Percentiles rank a stretch among this genome's conserved stretches.
These are phyloP conservation scores for Erythrophleum ivorense DNA, from an alignment of 331 rosid genomes.

Conservation along the genomic window DNA sequence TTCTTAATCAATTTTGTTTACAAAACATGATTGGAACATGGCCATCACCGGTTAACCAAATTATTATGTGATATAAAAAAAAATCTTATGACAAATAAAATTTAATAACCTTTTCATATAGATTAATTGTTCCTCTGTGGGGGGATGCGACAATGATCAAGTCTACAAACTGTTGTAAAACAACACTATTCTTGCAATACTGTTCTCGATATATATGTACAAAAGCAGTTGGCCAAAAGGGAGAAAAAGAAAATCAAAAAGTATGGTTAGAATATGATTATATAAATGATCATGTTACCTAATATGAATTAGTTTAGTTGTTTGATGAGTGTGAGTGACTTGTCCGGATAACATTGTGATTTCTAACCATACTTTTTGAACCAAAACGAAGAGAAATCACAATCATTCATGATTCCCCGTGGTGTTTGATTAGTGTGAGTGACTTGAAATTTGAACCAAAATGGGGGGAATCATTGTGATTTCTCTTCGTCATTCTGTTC, in stretches of 20 bases:
- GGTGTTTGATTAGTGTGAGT: too few relatives aligned
- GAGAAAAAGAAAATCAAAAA: slow-evolving; percentile 18
- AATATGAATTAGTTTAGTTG: slow-evolving; percentile 40
- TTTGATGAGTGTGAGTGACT: slow-evolving; percentile 41
- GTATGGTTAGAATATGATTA: slow-evolving; percentile 22
- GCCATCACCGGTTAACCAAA: slow-evolving; percentile 2
- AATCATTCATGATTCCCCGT: too few relatives aligned
- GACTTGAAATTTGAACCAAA: not conserved
- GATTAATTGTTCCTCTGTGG: slow-evolving; percentile 27
- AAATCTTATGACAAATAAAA: not conserved
- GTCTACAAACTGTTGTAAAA: not conserved
- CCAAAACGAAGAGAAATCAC: too few relatives aligned
- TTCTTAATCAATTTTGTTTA: not conserved
- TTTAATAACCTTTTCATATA: not conserved
- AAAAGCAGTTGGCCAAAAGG: slow-evolving; percentile 32
- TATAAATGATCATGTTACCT: slow-evolving; percentile 32
- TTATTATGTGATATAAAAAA: not conserved
- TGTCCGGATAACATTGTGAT: slow-evolving; percentile 53
- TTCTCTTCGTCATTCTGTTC: slow-evolving; percentile 32
- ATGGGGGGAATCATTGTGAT: slow-evolving; percentile 36
- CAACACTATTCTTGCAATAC: not conserved
- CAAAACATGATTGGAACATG: slow-evolving; percentile 33
- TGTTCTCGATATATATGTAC: not conserved
- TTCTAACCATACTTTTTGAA: too few relatives aligned
- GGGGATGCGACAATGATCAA: slow-evolving; percentile 43